Conservation (phyloP, 129 eudicot species). For the Logfia minima region DNA sequence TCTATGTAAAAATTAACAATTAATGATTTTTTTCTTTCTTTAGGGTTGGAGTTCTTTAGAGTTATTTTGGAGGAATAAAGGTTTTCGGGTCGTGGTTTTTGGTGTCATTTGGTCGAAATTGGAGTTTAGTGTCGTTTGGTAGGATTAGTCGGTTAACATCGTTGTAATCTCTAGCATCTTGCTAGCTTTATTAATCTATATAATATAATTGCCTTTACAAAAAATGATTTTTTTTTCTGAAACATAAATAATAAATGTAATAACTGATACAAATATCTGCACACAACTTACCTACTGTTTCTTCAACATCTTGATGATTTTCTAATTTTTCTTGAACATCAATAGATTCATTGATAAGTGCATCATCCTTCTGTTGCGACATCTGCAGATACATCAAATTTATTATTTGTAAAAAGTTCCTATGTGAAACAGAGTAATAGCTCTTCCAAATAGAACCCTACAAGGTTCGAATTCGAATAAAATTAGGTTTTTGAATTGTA, state of each 20-base stretch:
- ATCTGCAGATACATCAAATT: conserved; percentile 23
- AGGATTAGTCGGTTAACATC: too few species aligned
- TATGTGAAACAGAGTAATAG: background rate
- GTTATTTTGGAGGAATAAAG: too few species aligned
- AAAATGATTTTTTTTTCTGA: background rate
- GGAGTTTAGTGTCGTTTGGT: too few species aligned
- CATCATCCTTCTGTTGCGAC: conserved; percentile 29
- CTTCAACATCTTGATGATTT: conserved; percentile 26
- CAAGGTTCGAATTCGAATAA: too few species aligned
- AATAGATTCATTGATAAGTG: conserved; percentile 1
- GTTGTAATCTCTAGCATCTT: background rate
- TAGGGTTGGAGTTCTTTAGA: too few species aligned
- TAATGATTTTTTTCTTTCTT: too few species aligned
- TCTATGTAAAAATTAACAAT: background rate
- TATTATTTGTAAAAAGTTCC: background rate
- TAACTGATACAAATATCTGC: conserved; percentile 2
- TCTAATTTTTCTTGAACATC: conserved; percentile 18
- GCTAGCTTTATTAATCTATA: background rate
- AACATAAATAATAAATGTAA: conserved; percentile 2
- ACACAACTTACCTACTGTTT: conserved; percentile 24
- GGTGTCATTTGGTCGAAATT: too few species aligned
- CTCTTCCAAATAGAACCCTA: background rate
- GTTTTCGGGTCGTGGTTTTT: too few species aligned
- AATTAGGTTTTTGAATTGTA: background rate
- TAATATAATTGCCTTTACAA: too few species aligned